Base-by-base conservation (phyloP, 2,329 filamentous ascomycete species). In the Elsinoe fawcettii region DNA sequence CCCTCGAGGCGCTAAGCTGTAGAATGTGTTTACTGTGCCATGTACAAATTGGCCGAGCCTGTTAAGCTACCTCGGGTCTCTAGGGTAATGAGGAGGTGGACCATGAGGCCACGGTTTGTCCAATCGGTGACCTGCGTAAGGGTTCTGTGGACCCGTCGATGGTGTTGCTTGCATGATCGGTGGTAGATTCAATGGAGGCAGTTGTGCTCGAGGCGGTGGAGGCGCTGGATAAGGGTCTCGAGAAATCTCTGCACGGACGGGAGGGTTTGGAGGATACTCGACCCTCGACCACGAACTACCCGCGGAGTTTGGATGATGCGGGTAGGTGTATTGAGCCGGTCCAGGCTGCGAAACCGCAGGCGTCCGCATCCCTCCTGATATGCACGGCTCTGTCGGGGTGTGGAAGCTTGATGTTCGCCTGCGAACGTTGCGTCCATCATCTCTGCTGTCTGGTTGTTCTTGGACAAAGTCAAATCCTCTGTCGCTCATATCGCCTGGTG, bases 71-170 rank as follows among this genome's bases (percentile, higher is more conserved):
- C 32, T 30, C 49, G 49, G 34, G 20, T 53, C 49, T 36, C 49
- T 30, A 12, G 49, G 49, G n/a, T 18, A 53, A 25, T 46, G 54
- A 22, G 41, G 27, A 32, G 54, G 43, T 16, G 39, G 54, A 30
- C 30, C 39, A 32, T 56, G 23, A 37, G 54, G 27, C 54, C 54
- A 56, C 16, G 39, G 54, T 16, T 46, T 56, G 18, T 46, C 39
- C 27, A 46, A 58, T 12, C 62, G 60, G 3, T 65, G 60, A 7
- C 58, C 37, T 27, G 65, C 65, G 53, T 66, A 70, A 7, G 68
- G 67, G 56, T 70, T 69, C 62, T 62, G 66, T 12, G 67, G 67
- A 22, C 68, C 68, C 20, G 66, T 68, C 41, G 65, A 63, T 12
- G 67, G 68, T 18, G 64, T 56, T n/a, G 66, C 65, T 49, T 69